Evolutionary conservation across 2,329 filamentous ascomycete genomes (phyloP).

Genomic region (Claviceps africana): DNA sequence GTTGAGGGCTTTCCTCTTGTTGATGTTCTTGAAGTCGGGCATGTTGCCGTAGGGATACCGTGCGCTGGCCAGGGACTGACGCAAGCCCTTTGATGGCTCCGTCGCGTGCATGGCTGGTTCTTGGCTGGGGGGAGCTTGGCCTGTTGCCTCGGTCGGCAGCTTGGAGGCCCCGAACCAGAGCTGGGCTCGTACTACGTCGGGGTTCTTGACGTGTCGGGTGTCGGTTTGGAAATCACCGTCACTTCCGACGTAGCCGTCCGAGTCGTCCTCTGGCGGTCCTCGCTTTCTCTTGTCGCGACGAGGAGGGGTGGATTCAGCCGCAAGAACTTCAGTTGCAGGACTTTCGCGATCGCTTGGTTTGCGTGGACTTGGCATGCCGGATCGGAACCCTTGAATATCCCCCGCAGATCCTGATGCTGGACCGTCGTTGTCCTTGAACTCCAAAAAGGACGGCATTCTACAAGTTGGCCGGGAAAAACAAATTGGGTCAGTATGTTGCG

Average conservation of each 20-base stretch:
- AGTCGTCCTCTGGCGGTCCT: not conserved
- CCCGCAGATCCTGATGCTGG: not conserved
- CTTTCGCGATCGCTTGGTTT: not conserved
- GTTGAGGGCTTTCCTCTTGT: not conserved
- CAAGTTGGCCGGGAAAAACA: not conserved
- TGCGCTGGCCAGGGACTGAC: not conserved
- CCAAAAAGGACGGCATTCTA: not conserved
- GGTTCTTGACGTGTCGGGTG: constrained; percentile 9
- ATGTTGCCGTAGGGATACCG: not conserved
- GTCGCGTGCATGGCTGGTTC: constrained; percentile 8
- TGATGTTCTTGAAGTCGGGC: not conserved
- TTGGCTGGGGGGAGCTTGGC: not conserved
- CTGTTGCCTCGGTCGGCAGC: constrained; percentile 1
- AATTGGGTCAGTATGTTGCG: not conserved
- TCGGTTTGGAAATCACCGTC: constrained; percentile 18
- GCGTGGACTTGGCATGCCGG: not conserved
- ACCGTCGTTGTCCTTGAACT: not conserved
- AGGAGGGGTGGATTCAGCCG: not conserved
- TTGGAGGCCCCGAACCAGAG: constrained; percentile 1
- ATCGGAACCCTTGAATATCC: not conserved
- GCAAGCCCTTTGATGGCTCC: not conserved
- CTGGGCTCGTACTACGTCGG: constrained; percentile 11
- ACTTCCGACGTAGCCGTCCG: constrained; percentile 8
- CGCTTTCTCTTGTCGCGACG: not conserved
- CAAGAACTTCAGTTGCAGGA: not conserved